A percentile compares a stretch with the other conserved stretches of the same genome.
These are phyloP conservation scores for Aechmea fasciata DNA, from an alignment of 176 grass and related monocot species.

Conservation along the genomic window DNA sequence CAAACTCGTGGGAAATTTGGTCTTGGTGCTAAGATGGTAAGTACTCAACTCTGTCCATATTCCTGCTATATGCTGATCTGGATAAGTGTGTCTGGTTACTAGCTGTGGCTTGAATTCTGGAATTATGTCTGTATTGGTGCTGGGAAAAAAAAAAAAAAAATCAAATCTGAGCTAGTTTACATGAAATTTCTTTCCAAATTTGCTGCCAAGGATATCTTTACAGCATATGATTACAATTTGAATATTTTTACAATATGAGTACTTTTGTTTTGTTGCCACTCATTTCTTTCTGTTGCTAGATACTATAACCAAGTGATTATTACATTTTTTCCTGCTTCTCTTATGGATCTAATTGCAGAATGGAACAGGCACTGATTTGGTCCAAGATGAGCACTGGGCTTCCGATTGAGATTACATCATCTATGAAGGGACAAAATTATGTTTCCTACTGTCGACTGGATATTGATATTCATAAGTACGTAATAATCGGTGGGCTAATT, in stretches of 20 bases:
- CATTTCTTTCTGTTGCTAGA: not conserved
- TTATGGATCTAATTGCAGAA: not conserved
- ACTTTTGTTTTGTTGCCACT: not conserved
- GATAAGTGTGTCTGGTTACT: too few species aligned
- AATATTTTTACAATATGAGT: too few species aligned
- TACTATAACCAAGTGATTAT: not conserved
- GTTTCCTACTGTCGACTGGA: conserved; percentile 76
- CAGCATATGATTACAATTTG: too few species aligned
- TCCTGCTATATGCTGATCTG: too few species aligned
- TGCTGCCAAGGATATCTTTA: too few species aligned
- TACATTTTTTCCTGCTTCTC: not conserved
- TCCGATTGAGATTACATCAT: conserved; percentile 89
- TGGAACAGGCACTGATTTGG: conserved; percentile 91
- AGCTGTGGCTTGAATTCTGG: too few species aligned
- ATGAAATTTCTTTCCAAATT: too few species aligned
- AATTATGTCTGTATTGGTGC: too few species aligned
- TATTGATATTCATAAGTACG: conserved; percentile 95
- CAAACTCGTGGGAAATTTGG: conserved; percentile 99
- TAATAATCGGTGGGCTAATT: conserved; percentile 12
- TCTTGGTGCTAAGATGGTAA: conserved; percentile 97
- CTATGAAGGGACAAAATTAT: conserved; percentile 76
- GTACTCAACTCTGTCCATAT: not conserved
- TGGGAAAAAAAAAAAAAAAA: too few species aligned
- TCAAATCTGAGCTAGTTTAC: too few species aligned
- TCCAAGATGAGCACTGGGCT: conserved; percentile 98